Percentiles rank a stretch among this genome's conserved stretches.
phyloP scores from a whole-genome alignment of 257 asterid species.

The Cynanchum wilfordii region DNA sequence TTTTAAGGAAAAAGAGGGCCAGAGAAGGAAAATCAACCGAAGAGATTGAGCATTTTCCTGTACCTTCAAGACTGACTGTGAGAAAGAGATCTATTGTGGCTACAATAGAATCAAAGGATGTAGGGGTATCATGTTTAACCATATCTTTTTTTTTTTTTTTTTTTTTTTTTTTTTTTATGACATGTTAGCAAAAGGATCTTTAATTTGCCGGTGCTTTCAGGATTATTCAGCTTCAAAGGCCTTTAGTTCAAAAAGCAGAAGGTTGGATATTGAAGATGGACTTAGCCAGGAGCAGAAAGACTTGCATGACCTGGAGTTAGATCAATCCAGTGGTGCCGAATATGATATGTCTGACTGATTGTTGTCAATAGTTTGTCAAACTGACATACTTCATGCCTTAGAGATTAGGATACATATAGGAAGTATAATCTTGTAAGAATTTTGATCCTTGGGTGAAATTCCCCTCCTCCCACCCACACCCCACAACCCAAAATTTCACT shows the following conservation, averaged over 20 bases:
- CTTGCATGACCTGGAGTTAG: constrained; percentile 46
- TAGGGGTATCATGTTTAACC: constrained; percentile 36
- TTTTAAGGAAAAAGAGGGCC: constrained; percentile 73
- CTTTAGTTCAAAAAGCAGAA: constrained; percentile 37
- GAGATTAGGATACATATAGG: constrained; percentile 15
- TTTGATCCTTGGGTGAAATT: constrained; percentile 10
- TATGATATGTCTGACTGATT: constrained; percentile 69
- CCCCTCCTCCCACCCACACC: no score
- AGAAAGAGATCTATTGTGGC: constrained; percentile 55
- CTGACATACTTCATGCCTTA: background rate
- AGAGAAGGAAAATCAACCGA: constrained; percentile 73
- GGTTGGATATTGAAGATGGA: constrained; percentile 39
- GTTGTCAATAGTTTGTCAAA: background rate
- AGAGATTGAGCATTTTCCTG: constrained; percentile 72
- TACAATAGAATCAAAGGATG: constrained; percentile 55
- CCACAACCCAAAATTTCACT: no score
- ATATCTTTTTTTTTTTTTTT: background rate
- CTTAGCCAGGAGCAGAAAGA: constrained; percentile 30
- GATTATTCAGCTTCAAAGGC: constrained; percentile 46
- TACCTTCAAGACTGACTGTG: constrained; percentile 63
- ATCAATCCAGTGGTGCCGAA: constrained; percentile 64
- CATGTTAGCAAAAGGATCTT: background rate
- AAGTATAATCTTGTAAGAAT: constrained; percentile 15
- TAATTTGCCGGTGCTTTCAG: constrained; percentile 28
- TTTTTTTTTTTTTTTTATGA: background rate